Base-by-base conservation (phyloP, 495 filamentous ascomycete genomes). In the Pseudevernia furfuracea region DNA sequence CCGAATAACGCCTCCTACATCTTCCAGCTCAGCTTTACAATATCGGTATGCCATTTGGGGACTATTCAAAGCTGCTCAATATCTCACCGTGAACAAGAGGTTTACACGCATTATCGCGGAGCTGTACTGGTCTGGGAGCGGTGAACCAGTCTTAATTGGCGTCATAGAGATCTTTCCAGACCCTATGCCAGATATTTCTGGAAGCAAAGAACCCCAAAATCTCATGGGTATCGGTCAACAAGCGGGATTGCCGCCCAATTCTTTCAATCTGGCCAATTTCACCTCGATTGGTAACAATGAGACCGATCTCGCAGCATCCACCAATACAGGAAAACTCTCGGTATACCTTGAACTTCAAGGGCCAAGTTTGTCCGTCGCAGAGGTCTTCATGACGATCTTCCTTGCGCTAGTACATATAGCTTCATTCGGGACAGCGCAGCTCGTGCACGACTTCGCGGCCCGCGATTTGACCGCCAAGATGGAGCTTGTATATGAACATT, bases 331-430 rank as follows among this genome's bases (percentile, higher is more conserved):
- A 52, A 23, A 15, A 25, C 23, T 56, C 23, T 32, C n/a, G 1
- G 30, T 62, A 38, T 55, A 38, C 19, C 17, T n/a, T 23, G 41
- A 30, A 28, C 32, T 62, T 30, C 25, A 38, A 21, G 36, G 60
- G 15, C 23, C 17, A 30, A 41, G 0, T 3, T 39, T 62, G 34
- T 55, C 60, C 0, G 17, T 55, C 37, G 23, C 19, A 34, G 60
- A 56, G 14, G 32, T 62, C 7, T 56, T 62, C 28, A 25, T 62
- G 60, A 62, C 48, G 21, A 23, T 56, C 21, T 21, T 55, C 14
- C 28, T 32, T 28, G 36, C 48, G 12, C 21, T 56, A 25, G n/a
- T n/a, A 25, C 19, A 30, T 12, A 62, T 62, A 39, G 34, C 60
- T 38, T 32, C 38, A n/a, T 39, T 55, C 21, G 1, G 9, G 12